phyloP scores from a whole-genome alignment of 163 green algal genomes.

The Chlamydomonas reinhardtii region DNA sequence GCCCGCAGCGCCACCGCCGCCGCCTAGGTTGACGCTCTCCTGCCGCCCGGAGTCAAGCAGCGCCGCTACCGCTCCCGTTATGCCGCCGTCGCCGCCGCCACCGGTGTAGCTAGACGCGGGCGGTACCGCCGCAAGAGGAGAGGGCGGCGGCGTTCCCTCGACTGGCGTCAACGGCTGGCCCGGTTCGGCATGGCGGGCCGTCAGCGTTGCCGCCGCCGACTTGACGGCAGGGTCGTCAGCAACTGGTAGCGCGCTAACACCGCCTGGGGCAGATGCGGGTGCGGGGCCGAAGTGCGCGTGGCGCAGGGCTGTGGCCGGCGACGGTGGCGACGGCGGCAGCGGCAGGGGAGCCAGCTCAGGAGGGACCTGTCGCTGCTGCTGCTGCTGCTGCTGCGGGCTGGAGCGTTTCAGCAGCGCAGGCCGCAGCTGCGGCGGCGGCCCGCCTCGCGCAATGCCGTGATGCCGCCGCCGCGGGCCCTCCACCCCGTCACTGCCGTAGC shows the following conservation, averaged over 20 bases:
- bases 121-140: not conserved
- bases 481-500: constrained; percentile 31
- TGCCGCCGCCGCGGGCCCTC: not conserved
- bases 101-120: not conserved
- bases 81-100: not conserved
- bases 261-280: constrained; percentile 1
- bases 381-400: too few relatives aligned
- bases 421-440: too few relatives aligned
- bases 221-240: too few relatives aligned
- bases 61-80: not conserved
- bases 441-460: too few relatives aligned
- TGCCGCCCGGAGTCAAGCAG: constrained; percentile 2
- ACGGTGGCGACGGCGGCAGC: not conserved
- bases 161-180: too few relatives aligned
- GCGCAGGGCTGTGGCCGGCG: not conserved
- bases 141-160: not conserved
- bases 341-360: too few relatives aligned
- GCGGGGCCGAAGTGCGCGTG: constrained; percentile 36
- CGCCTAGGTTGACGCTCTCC: constrained; percentile 8
- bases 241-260: not conserved
- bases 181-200: too few relatives aligned
- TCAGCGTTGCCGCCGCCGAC: too few relatives aligned
- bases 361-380: too few relatives aligned
- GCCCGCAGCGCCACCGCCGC: not conserved
- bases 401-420: too few relatives aligned